These are phyloP conservation scores for Millerozyma miso DNA, from an alignment of 805 yeast genomes.

Conservation along the genomic window DNA sequence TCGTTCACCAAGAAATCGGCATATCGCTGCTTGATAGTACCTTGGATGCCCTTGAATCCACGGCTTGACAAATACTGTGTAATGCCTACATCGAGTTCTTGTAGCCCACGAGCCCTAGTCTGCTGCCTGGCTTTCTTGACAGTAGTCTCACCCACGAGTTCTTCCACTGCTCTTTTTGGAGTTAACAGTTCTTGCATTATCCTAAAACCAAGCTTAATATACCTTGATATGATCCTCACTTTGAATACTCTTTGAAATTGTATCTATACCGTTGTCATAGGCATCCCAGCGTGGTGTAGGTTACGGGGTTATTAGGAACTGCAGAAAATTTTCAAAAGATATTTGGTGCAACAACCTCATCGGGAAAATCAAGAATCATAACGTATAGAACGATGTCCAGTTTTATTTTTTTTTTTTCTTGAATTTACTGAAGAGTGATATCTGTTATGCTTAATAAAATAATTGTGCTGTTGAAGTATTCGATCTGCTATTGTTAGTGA, in stretches of 20 bases:
- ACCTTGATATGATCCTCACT: constrained; percentile 6
- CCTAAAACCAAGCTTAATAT: neutral
- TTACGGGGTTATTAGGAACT: neutral
- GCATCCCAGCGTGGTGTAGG: neutral
- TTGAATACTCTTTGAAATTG: constrained; percentile 10
- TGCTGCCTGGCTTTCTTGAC: constrained; percentile 14
- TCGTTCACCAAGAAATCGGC: constrained; percentile 94
- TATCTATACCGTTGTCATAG: constrained; percentile 7
- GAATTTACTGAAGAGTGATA: too few relatives aligned
- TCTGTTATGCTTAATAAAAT: too few relatives aligned
- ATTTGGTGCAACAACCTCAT: constrained; percentile 2
- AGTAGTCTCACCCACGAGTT: constrained; percentile 3
- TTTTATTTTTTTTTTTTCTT: too few relatives aligned
- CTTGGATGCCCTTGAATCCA: constrained; percentile 57
- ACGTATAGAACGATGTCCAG: too few relatives aligned
- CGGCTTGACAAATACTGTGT: constrained; percentile 57
- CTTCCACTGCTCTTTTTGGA: constrained; percentile 5
- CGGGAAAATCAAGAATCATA: too few relatives aligned
- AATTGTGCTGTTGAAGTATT: too few relatives aligned
- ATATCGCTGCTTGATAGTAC: constrained; percentile 81
- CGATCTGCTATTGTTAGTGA: too few relatives aligned
- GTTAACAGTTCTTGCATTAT: constrained; percentile 8
- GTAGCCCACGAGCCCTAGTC: constrained; percentile 40
- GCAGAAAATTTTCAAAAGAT: neutral
- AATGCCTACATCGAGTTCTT: constrained; percentile 85